Base-by-base conservation (phyloP, 139 green algal genomes). In the Gonium pectorale region DNA sequence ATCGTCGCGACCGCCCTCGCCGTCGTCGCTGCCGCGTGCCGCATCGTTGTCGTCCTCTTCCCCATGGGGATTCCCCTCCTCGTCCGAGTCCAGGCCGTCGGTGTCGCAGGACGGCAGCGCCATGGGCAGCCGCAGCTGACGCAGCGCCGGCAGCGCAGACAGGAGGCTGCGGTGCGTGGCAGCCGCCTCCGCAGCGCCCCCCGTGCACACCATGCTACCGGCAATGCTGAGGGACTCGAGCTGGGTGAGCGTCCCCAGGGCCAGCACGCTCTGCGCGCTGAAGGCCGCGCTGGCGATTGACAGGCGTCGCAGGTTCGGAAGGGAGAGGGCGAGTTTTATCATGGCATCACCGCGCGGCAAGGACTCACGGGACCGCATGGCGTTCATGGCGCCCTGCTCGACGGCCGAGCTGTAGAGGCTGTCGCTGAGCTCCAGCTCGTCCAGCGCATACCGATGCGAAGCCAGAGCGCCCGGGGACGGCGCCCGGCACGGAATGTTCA, bases 121-220 rank as follows among this genome's bases (percentile, higher is more conserved):
- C 77, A 74, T 63, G 11, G 77, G 77, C 77, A 83, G 41, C 62
- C 77, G 60, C 44, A 83, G 59, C 59, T 83, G 60, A 0, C 77
- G 60, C 4, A 83, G 62, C 41, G 21, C 27, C 4, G n/a, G 62
- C 77, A 83, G 59, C 26, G 6, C 24, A 5, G 3, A 1, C 43
- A 83, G 77, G 31, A 83, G 43, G 17, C 6, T 2, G 4, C 77
- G 77, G 54, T 83, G 44, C 21, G 24, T 56, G 27, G 35, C 62
- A 0, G 77, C 62, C 2, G 77, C 77, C 77, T 73, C 43, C 77
- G 31, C 21, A n/a, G 60, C 33, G 13, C 41, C 60, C 31, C 62
- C 77, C 0, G 43, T 7, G 62, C 77, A 83, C 31, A 64, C 62
- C 31, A 83, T 1, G 43, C 21, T 33, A 19, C 77, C 77, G 13